Evolutionary conservation across 805 yeast genomes (phyloP).

Genomic region (Pichia rugopelliculosa): DNA sequence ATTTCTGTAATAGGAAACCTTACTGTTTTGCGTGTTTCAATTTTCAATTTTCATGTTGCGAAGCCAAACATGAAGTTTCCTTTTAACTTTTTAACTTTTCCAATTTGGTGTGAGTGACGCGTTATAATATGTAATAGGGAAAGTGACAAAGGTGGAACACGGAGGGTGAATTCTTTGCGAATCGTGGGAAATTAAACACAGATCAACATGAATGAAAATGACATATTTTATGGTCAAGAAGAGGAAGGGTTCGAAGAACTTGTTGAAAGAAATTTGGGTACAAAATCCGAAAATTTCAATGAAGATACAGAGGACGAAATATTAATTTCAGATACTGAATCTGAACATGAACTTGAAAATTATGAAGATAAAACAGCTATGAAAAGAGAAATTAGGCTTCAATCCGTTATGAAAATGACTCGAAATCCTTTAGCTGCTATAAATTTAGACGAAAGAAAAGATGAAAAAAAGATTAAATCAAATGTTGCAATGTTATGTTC

Average conservation of each 20-base stretch:
- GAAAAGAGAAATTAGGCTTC: conserved; percentile 6
- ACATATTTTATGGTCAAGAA: conserved; percentile 17
- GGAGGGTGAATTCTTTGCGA: not conserved
- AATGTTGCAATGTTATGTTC: conserved; percentile 77
- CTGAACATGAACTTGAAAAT: conserved; percentile 1
- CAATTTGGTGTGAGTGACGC: not conserved
- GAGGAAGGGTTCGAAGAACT: conserved; percentile 17
- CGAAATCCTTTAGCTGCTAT: not conserved
- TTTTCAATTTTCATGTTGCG: not conserved
- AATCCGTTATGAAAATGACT: conserved; percentile 6
- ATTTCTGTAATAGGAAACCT: no score
- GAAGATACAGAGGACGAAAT: conserved; percentile 8
- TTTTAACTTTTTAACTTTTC: no score
- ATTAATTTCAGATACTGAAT: conserved; percentile 5
- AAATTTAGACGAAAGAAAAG: conserved; percentile 6
- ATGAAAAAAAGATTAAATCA: conserved; percentile 44
- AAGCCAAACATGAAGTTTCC: not conserved
- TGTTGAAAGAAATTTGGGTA: conserved; percentile 8
- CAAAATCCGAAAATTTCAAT: not conserved
- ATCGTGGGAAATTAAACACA: not conserved
- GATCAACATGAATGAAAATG: conserved; percentile 6
- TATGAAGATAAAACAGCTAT: not conserved
- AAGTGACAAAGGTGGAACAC: no score
- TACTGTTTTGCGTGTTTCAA: no score
- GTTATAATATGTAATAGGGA: not conserved